These are phyloP conservation scores for Bertia moriformis DNA, from an alignment of 2,329 filamentous ascomycete species.

Conservation along the genomic window DNA sequence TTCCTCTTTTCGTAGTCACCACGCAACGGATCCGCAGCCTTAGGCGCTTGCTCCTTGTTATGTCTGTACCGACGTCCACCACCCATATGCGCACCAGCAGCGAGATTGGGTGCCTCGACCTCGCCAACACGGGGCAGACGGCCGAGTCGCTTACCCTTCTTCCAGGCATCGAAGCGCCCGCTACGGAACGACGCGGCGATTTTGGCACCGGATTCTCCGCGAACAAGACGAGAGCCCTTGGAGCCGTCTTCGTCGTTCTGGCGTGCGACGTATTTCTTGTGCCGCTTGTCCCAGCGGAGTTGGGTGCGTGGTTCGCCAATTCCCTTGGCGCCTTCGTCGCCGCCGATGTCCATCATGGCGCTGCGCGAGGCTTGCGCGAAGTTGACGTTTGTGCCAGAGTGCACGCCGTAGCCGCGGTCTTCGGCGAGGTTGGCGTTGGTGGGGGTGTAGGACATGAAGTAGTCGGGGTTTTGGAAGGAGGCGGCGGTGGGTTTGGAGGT, in stretches of 20 bases:
- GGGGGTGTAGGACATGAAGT: slow-evolving; percentile 94
- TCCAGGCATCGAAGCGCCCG: slow-evolving; percentile 88
- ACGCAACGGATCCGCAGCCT: slow-evolving; percentile 80
- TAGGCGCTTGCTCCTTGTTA: slow-evolving; percentile 74
- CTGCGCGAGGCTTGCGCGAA: slow-evolving; percentile 80
- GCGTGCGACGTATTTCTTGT: slow-evolving; percentile 82
- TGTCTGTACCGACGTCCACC: slow-evolving; percentile 61
- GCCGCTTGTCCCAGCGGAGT: slow-evolving; percentile 94
- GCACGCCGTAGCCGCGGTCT: slow-evolving; percentile 84
- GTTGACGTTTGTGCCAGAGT: slow-evolving; percentile 61
- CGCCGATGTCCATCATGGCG: slow-evolving; percentile 81
- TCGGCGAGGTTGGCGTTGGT: slow-evolving; percentile 68
- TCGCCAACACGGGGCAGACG: slow-evolving; percentile 73
- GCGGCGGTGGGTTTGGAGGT: slow-evolving; percentile 32
- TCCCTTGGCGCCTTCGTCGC: slow-evolving; percentile 68
- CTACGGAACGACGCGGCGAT: slow-evolving; percentile 88
- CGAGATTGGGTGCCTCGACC: slow-evolving; percentile 38
- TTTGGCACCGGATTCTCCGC: slow-evolving; percentile 48
- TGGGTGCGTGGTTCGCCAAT: slow-evolving; percentile 64
- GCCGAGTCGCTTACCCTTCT: slow-evolving; percentile 67
- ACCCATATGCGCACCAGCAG: slow-evolving; percentile 14
- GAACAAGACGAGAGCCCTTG: slow-evolving; percentile 23
- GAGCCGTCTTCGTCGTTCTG: slow-evolving; percentile 92
- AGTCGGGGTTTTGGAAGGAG: slow-evolving; percentile 69
- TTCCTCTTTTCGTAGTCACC: slow-evolving; percentile 84